phyloP scores from a whole-genome alignment of 2,329 filamentous ascomycete species.

The Beauveria caledonica region DNA sequence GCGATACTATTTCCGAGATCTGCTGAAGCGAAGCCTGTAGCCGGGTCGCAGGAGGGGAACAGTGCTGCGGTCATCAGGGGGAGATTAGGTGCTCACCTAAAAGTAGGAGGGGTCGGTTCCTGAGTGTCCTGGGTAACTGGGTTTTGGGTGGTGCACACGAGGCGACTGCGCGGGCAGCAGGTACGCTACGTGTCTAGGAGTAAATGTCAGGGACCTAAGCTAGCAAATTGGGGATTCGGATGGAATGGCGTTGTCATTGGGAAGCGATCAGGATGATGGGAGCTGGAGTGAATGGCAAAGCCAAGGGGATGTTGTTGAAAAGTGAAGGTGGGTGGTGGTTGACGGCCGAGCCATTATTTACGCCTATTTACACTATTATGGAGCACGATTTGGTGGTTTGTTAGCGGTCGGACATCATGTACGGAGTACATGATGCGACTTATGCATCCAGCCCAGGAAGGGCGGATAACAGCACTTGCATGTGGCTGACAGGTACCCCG shows the following conservation, averaged over 20 bases:
- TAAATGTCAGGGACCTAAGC: conserved; percentile 9
- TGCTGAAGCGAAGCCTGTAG: not conserved
- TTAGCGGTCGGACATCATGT: not conserved
- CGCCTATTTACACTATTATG: not conserved
- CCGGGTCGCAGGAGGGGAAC: not conserved
- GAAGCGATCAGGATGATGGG: not conserved
- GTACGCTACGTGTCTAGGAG: not conserved
- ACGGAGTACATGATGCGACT: not conserved
- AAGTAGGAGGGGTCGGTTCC: conserved; percentile 10
- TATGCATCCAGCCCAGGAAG: not conserved
- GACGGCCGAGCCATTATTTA: conserved; percentile 1
- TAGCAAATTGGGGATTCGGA: not conserved
- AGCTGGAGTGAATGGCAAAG: conserved; percentile 3
- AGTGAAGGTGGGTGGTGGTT: not conserved
- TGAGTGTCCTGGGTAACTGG: not conserved
- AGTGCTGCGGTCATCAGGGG: not conserved
- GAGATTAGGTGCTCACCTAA: conserved; percentile 11
- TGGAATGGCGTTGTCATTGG: conserved; percentile 9
- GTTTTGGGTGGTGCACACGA: not conserved
- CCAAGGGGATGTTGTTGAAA: conserved; percentile 1
- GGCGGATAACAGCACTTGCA: not conserved
- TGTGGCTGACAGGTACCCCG: not conserved
- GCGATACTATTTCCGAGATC: not conserved
- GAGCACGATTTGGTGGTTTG: not conserved
- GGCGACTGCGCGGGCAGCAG: not conserved